Base-by-base conservation (phyloP, 108 stramenopile species). In the Pseudonitzschia pungens region DNA sequence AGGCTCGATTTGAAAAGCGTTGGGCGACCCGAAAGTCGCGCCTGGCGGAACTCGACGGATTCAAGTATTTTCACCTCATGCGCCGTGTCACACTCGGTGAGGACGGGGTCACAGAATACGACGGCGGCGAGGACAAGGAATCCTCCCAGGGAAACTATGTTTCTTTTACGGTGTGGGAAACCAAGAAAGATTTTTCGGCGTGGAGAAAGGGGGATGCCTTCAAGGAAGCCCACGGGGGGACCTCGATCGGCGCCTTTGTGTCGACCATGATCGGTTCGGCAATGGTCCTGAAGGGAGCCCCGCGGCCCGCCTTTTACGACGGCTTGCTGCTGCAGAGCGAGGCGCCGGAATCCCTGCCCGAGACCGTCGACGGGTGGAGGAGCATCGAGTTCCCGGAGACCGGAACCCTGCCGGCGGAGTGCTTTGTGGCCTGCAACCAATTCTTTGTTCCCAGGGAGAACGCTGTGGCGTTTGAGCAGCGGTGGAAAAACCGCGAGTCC, bases 211-310 rank as follows among this genome's bases (percentile, higher is more conserved):
- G 95, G 31, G 92, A 96, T 14, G 95, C 92, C 29, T 96, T 96
- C 82, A 94, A 91, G 79, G 93, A 96, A 72, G 95, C 95, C 6
- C 95, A 96, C 78, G 92, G 95, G 24, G 95, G 95, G 9, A 95
- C 91, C n/a, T 83, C 82, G 22, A 86, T 89, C 56, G 80, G 86
- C 42, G 90, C 89, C 24, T 95, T 94, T 65, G 57, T 94, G 14
- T 78, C 85, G 32, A 91, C 89, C 69, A 92, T 92, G 93, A 81
- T 95, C 52, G 81, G 69, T 53, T 82, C 81, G 22, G 89, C 89
- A 14, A 70, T 90, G 62, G 86, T 91, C 0, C 76, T 93, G 21
- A 75, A 74, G 54, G 92, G 92, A 15, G 72, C 92, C 26, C 93
- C 95, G 14, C 72, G 80, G 36, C 92, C 93, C 0, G 90, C 92